Percentiles rank a stretch among this genome's conserved stretches.
These are phyloP conservation scores for Ramaria sp. DNA, from an alignment of 768 basidiomycete genomes.

Conservation along the genomic window DNA sequence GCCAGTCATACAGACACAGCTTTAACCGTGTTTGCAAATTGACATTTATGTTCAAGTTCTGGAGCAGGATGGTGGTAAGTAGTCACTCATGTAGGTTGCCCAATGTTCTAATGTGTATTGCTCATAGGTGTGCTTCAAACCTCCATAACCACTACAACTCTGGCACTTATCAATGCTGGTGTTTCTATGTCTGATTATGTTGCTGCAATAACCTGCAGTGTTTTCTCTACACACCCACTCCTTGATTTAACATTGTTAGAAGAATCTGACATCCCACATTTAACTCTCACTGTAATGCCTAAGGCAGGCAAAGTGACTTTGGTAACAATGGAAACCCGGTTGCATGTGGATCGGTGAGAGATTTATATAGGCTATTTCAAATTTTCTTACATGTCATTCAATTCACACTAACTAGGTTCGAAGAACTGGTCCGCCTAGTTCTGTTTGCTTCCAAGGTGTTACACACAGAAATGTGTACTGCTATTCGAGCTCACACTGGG, in stretches of 20 bases:
- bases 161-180: slow-evolving; percentile 84
- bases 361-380: not conserved
- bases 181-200: slow-evolving; percentile 88
- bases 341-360: slow-evolving; percentile 65
- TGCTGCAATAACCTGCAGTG: slow-evolving; percentile 80
- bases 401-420: slow-evolving; percentile 33
- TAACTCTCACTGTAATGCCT: slow-evolving; percentile 87
- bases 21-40: no score
- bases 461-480: slow-evolving; percentile 73
- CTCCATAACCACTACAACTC: slow-evolving; percentile 89
- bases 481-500: slow-evolving; percentile 53
- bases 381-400: not conserved
- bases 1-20: no score
- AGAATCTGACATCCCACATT: slow-evolving; percentile 80
- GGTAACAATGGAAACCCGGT: slow-evolving; percentile 87
- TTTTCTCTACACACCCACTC: slow-evolving; percentile 70
- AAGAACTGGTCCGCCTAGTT: slow-evolving; percentile 75
- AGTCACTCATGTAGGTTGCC: no score
- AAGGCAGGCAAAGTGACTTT: slow-evolving; percentile 77
- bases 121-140: slow-evolving; percentile 63
- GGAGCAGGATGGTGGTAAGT: slow-evolving; percentile 72
- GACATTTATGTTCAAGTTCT: slow-evolving; percentile 86
- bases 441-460: slow-evolving; percentile 69
- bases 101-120: not conserved
- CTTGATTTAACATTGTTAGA: slow-evolving; percentile 85